Evolutionary conservation across 441 rosid species (phyloP), one percentile per base, ranked within the genome.

Genomic region (Croton laevigatus): DNA sequence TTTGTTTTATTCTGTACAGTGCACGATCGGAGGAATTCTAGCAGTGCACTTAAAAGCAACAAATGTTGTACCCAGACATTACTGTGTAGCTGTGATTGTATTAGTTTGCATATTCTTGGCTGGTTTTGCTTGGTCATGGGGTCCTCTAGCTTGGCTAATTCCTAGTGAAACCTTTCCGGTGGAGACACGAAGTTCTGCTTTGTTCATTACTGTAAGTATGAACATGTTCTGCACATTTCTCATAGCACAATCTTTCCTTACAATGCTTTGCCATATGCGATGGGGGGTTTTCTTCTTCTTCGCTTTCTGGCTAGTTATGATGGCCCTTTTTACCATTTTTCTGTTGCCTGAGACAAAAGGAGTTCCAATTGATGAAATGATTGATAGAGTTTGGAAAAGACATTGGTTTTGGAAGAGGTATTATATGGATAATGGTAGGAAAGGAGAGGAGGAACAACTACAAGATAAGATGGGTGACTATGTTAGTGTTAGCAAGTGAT

Each of bases 81-180:
- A 64, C 2, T 82, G 84, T 0, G 32, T 80, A 3, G 11, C 70
- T 3, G 89, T 89, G 69, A 73, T 89, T 51, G 7, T 78, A 19
- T 67, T 91, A 27, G 79, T 91, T 20, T 83, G 91, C 45, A 0
- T 79, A 6, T 91, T 83, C 62, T 85, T 91, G 57, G 71, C 87
- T 36, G 94, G 86, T 0, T 91, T 89, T 38, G 96, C 97, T 0
- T 91, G 97, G 97, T 91, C 96, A 7, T 91, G 97, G 97, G 97
- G 97, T 0, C 97, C 97, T 0, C 62, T 91, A 2, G 89, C 89
- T 19, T 92, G 97, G 97, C 71, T 92, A 6, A 83, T 92, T 59
- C 85, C 97, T 0, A 90, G 94, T 5, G 98, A 90, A 78, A 87
- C 80, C 6, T 92, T 75, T 75, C 88, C 90, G 0, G 36, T 90